phyloP scores from a whole-genome alignment of 192 early-diverging fungal species.

The Entrophospora sp. region DNA sequence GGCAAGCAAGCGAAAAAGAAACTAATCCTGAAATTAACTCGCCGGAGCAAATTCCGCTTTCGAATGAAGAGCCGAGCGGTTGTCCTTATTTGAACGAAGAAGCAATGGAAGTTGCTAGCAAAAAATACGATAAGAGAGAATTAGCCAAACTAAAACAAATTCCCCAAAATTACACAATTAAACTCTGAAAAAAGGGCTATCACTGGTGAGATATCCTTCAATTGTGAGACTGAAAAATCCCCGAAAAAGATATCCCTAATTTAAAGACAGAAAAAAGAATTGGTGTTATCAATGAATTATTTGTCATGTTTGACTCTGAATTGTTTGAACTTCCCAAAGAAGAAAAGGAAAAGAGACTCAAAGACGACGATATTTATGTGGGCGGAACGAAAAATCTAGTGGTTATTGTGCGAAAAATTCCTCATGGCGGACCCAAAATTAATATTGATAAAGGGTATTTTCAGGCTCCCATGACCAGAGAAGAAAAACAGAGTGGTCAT shows the following conservation, averaged over 20 bases:
- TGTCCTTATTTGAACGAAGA: neutral
- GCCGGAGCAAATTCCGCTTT: neutral
- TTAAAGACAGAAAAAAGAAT: neutral
- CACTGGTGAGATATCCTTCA: neutral
- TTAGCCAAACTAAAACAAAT: neutral
- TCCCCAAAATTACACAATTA: neutral
- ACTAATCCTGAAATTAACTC: too few relatives aligned
- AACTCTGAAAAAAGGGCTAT: constrained; percentile 7
- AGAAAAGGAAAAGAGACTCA: too few relatives aligned
- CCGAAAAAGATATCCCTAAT: neutral
- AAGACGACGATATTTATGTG: neutral
- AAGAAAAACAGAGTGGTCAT: neutral
- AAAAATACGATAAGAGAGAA: neutral
- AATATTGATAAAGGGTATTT: neutral
- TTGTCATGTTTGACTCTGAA: neutral
- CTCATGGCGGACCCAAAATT: neutral
- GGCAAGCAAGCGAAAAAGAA: too few relatives aligned
- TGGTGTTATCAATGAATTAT: neutral
- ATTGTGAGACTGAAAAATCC: neutral
- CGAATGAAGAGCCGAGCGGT: neutral
- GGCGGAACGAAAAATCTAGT: neutral
- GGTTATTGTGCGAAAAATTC: neutral
- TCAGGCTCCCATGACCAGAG: neutral
- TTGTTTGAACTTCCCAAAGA: too few relatives aligned
- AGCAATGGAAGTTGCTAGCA: neutral